Conservation (phyloP, 176 grass and related monocot genomes). For the Pharus latifolius region DNA sequence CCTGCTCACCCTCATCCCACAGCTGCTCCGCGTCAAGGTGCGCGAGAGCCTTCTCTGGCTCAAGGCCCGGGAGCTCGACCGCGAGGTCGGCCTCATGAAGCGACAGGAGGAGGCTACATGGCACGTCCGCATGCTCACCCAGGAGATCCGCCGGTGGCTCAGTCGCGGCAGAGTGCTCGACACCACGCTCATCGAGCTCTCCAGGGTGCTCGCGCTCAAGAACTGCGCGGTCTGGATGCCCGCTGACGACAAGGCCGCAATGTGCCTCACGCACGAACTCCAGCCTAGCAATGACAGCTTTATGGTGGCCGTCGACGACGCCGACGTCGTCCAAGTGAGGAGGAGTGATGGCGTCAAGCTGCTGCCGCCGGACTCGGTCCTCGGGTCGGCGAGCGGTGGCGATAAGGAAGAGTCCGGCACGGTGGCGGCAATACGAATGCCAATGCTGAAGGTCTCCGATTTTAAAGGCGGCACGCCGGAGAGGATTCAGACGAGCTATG, state of each 20-base stretch:
- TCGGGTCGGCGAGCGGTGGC: slow-evolving; percentile 41
- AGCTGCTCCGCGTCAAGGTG: slow-evolving; percentile 89
- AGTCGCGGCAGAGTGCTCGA: slow-evolving; percentile 85
- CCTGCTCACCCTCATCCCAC: slow-evolving; percentile 87
- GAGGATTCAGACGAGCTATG: slow-evolving; percentile 58
- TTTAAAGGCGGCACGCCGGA: slow-evolving; percentile 64
- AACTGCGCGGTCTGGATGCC: slow-evolving; percentile 99
- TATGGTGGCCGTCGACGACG: slow-evolving; percentile 15
- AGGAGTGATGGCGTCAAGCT: slow-evolving; percentile 48
- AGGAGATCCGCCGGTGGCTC: slow-evolving; percentile 82
- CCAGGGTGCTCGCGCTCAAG: slow-evolving; percentile 56
- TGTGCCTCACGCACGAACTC: slow-evolving; percentile 73
- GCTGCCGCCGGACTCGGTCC: slow-evolving; percentile 33
- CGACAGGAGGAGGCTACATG: slow-evolving; percentile 81
- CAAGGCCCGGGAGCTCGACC: slow-evolving; percentile 77
- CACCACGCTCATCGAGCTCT: slow-evolving; percentile 94
- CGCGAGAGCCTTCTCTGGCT: slow-evolving; percentile 75
- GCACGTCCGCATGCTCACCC: slow-evolving; percentile 94
- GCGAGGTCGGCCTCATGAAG: slow-evolving; percentile 80
- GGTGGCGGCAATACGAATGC: slow-evolving; percentile 75
- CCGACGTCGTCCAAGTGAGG: slow-evolving; percentile 45
- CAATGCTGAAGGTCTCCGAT: slow-evolving; percentile 63
- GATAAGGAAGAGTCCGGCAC: slow-evolving; percentile 33
- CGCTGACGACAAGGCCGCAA: slow-evolving; percentile 14
- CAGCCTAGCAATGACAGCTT: neutral